phyloP scores from a whole-genome alignment of 139 green algal genomes.

The Haematococcus lacustris region DNA sequence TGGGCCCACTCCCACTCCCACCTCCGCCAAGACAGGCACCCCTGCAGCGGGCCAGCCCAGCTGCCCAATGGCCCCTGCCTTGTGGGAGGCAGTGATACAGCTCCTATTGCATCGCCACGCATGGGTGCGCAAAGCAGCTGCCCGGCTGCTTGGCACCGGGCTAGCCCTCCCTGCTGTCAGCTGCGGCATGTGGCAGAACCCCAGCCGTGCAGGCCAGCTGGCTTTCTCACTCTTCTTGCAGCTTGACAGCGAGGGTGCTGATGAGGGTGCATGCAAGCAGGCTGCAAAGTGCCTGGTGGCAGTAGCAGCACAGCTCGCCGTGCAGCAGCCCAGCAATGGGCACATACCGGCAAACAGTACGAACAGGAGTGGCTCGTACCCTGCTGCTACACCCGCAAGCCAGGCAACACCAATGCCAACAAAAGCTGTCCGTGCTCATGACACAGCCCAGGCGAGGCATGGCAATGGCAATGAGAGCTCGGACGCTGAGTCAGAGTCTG shows the following conservation, averaged over 20 bases:
- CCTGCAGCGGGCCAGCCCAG: neutral
- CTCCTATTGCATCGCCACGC: conserved; percentile 61
- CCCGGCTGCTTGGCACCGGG: conserved; percentile 55
- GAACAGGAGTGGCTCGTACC: no score
- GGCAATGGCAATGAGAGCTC: no score
- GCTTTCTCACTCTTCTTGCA: conserved; percentile 56
- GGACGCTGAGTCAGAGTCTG: no score
- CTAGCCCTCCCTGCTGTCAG: conserved; percentile 39
- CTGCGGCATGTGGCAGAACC: conserved; percentile 14
- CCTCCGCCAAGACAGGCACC: no score
- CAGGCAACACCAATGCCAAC: no score
- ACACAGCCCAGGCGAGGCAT: no score
- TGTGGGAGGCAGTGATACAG: conserved; percentile 19
- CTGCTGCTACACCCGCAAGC: no score
- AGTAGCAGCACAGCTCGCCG: conserved; percentile 43
- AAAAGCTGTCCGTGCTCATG: no score
- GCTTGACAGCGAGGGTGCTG: conserved; percentile 51
- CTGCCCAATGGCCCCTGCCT: neutral
- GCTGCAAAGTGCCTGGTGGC: conserved; percentile 64
- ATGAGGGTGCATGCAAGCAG: conserved; percentile 70
- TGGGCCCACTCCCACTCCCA: no score
- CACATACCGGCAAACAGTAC: no score
- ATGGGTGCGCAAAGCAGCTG: conserved; percentile 78
- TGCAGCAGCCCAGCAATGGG: no score
- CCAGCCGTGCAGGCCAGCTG: conserved; percentile 15